Conservation (phyloP, 257 asterid species). For the Nicotiana knightiana region DNA sequence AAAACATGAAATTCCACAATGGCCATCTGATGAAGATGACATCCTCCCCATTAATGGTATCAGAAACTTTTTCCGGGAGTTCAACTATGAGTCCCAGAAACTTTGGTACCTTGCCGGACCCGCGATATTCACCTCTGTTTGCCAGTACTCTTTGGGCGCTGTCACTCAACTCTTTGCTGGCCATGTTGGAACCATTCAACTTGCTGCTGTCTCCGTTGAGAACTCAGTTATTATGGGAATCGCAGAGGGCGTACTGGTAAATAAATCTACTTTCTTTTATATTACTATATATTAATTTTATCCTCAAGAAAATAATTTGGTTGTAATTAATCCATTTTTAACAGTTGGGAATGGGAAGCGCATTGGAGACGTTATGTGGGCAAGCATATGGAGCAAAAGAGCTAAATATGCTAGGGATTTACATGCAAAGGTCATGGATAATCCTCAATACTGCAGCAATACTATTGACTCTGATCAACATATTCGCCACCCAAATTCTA, state of each 20-base stretch:
- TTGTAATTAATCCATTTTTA: neutral
- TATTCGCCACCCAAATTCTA: slow-evolving; percentile 14
- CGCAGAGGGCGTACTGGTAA: slow-evolving; percentile 15
- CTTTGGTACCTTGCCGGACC: slow-evolving; percentile 16
- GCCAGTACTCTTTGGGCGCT: slow-evolving; percentile 14
- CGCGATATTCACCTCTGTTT: slow-evolving; percentile 5
- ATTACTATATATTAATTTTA: no score
- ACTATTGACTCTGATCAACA: neutral
- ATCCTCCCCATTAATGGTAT: neutral
- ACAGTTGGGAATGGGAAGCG: slow-evolving; percentile 23
- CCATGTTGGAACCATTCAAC: slow-evolving; percentile 13
- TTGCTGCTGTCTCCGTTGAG: slow-evolving; percentile 17
- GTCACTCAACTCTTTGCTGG: slow-evolving; percentile 12
- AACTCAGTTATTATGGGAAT: slow-evolving; percentile 14
- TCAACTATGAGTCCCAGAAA: slow-evolving; percentile 1
- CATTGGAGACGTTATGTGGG: slow-evolving; percentile 19
- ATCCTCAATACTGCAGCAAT: slow-evolving; percentile 2
- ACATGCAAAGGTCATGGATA: slow-evolving; percentile 24
- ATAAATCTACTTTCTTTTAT: neutral
- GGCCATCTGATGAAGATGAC: slow-evolving; percentile 7
- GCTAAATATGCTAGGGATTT: slow-evolving; percentile 9
- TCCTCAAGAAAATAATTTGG: neutral
- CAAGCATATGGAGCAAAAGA: slow-evolving; percentile 21
- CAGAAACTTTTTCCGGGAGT: neutral
- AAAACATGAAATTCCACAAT: no score